Percentiles rank a stretch among this genome's conserved stretches.
Conservation (phyloP, 2,329 filamentous ascomycete species). For the Apiospora phragmitis region DNA sequence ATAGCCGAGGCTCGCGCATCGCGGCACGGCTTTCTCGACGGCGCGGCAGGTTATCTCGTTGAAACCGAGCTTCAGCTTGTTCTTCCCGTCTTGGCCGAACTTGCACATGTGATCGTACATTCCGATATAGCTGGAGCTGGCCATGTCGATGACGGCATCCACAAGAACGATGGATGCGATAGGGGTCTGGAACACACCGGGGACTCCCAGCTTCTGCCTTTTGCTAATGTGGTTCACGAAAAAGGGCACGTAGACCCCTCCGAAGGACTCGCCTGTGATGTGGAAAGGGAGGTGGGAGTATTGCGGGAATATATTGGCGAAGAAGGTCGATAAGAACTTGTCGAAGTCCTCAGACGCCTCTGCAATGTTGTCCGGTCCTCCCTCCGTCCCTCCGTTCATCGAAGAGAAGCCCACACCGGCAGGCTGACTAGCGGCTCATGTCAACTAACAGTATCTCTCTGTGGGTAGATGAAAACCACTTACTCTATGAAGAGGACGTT, state of each 20-base stretch:
- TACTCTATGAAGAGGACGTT: conserved; percentile 22
- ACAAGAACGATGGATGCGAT: conserved; percentile 21
- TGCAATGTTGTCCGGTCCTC: conserved; percentile 16
- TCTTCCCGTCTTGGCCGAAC: conserved; percentile 12
- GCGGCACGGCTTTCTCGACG: conserved; percentile 15
- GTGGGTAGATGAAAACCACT: not conserved
- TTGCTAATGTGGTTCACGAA: conserved; percentile 18
- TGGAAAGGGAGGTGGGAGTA: conserved; percentile 18
- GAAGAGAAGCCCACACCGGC: conserved; percentile 22
- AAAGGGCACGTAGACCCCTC: conserved; percentile 21
- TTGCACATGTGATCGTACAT: conserved; percentile 22
- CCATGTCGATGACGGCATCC: conserved; percentile 18
- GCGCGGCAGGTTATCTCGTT: conserved; percentile 12
- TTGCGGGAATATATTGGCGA: conserved; percentile 19
- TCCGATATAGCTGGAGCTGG: conserved; percentile 9
- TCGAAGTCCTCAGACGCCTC: conserved; percentile 21
- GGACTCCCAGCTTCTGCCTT: conserved; percentile 15
- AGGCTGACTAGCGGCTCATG: conserved; percentile 16
- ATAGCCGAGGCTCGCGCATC: conserved; percentile 12
- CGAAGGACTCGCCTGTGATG: conserved; percentile 24
- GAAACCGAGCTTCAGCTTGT: conserved; percentile 13
- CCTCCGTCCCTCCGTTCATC: conserved; percentile 14
- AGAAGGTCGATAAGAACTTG: conserved; percentile 21
- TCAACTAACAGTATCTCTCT: not conserved
- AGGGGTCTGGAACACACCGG: conserved; percentile 11